A percentile compares a stretch with the other conserved stretches of the same genome.
Conservation (phyloP, 305 asterid genomes). For the Vinca major region DNA sequence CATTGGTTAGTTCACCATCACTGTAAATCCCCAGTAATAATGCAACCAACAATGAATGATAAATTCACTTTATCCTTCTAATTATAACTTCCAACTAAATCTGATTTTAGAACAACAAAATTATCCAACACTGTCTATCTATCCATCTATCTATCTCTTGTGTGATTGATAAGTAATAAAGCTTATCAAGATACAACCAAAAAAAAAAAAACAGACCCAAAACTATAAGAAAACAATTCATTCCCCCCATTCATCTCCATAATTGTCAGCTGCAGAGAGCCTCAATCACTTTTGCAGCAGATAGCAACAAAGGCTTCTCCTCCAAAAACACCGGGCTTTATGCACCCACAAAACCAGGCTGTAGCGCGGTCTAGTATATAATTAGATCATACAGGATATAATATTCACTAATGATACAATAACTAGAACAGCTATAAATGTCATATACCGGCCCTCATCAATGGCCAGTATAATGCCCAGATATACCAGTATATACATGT, state of each 20-base stretch:
- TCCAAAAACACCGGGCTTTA: background rate
- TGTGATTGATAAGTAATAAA: background rate
- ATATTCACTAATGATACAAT: background rate
- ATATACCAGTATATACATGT: constrained; percentile 14
- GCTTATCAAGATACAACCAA: background rate
- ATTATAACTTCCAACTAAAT: background rate
- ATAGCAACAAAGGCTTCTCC: background rate
- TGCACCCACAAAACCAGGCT: background rate
- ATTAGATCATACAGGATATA: background rate
- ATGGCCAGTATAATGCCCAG: constrained; percentile 3
- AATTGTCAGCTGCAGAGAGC: background rate
- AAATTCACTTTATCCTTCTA: background rate
- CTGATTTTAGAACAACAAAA: background rate
- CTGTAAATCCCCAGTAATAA: no score
- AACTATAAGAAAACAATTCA: background rate
- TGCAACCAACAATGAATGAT: background rate
- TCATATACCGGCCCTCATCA: constrained; percentile 1
- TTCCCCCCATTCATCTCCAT: background rate
- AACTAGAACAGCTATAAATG: constrained; percentile 7
- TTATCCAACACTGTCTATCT: background rate
- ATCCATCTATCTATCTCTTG: background rate
- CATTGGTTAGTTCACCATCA: no score
- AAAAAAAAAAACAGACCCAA: background rate
- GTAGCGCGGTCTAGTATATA: background rate
- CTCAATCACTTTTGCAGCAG: background rate